Percentiles rank a stretch among this genome's conserved stretches.
Evolutionary conservation across 148 eudicot species (phyloP).

Genomic region (Camellia granthamiana): DNA sequence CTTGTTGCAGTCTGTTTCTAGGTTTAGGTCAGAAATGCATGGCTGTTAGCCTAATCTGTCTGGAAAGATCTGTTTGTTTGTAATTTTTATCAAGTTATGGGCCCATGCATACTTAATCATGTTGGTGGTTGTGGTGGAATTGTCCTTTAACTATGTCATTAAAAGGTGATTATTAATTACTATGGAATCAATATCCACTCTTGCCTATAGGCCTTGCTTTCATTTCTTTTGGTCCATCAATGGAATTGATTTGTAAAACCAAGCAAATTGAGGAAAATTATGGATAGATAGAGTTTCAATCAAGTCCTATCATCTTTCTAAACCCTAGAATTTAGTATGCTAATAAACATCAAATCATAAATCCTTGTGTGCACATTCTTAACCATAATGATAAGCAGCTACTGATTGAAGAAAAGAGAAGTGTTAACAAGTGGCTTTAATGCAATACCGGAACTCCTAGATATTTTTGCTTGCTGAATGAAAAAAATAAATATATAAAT

Average conservation of each 20-base stretch:
- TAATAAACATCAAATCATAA: too few species aligned
- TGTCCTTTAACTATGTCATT: not conserved
- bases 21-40: not conserved
- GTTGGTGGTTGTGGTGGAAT: conserved; percentile 19
- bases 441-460: not conserved
- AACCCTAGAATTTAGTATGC: too few species aligned
- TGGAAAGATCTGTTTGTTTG: not conserved
- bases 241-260: not conserved
- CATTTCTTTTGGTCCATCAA: not conserved
- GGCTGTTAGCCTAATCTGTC: not conserved
- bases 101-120: conserved; percentile 27
- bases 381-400: too few species aligned
- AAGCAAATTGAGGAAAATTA: not conserved
- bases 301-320: too few species aligned
- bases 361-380: too few species aligned
- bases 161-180: not conserved
- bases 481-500: too few species aligned
- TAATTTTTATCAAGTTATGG: conserved; percentile 7
- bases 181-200: not conserved
- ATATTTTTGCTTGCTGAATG: too few species aligned
- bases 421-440: not conserved
- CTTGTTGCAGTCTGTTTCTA: not conserved
- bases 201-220: not conserved
- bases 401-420: too few species aligned
- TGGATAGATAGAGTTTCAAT: too few species aligned